Conservation (phyloP, 495 filamentous ascomycete species). For the Daldinia concentrica region DNA sequence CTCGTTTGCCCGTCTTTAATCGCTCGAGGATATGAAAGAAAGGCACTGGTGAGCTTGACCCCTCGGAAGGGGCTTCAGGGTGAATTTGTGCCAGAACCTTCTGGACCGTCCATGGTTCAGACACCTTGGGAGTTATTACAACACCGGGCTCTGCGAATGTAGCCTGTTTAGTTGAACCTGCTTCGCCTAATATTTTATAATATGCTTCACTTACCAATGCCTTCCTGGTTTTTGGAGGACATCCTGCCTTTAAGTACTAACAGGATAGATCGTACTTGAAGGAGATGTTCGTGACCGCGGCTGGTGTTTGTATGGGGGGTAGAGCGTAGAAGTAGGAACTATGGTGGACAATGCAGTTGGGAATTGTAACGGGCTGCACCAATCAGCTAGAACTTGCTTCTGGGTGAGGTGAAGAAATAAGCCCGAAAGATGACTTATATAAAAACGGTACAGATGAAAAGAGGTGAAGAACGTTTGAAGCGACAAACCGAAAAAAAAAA, state of each 20-base stretch:
- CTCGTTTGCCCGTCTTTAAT: slow-evolving; percentile 93
- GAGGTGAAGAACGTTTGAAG: slow-evolving; percentile 9
- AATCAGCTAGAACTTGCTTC: not conserved
- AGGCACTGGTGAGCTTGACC: slow-evolving; percentile 77
- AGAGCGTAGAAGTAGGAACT: too few species aligned
- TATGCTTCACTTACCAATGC: slow-evolving; percentile 26
- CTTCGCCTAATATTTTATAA: not conserved
- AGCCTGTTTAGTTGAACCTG: slow-evolving; percentile 1
- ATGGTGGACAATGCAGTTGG: too few species aligned
- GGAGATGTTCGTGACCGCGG: not conserved
- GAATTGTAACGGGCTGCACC: not conserved
- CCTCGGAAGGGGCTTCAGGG: slow-evolving; percentile 60
- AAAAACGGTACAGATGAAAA: not conserved
- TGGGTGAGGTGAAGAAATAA: slow-evolving; percentile 3
- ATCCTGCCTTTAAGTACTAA: slow-evolving; percentile 10
- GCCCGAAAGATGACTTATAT: slow-evolving; percentile 15
- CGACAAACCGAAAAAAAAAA: slow-evolving; percentile 21
- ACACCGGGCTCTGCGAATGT: slow-evolving; percentile 42
- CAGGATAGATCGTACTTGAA: not conserved
- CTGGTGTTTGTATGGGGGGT: not conserved
- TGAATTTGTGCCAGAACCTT: slow-evolving; percentile 57
- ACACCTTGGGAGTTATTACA: slow-evolving; percentile 48
- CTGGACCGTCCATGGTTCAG: slow-evolving; percentile 60
- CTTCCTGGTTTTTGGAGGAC: slow-evolving; percentile 37
- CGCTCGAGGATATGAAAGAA: slow-evolving; percentile 95